Percentiles rank a stretch among this genome's conserved stretches.
Evolutionary conservation across 2,329 filamentous ascomycete genomes (phyloP).

Genomic region (Fusarium stilboides): DNA sequence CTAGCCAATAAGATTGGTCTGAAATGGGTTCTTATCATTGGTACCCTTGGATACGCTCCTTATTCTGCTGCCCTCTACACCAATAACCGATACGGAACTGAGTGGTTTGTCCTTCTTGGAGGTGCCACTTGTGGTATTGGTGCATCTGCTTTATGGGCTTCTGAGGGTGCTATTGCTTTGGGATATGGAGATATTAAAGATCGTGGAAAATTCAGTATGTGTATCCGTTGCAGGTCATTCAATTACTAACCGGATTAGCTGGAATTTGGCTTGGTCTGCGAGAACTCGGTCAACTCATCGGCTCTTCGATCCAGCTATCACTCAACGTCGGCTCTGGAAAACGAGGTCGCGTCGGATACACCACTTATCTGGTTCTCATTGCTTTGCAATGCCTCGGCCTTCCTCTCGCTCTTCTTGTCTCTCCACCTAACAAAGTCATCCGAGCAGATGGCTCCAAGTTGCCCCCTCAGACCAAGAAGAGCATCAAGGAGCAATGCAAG

Average conservation of each 20-base stretch:
- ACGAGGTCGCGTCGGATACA: conserved; percentile 47
- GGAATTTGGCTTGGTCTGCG: conserved; percentile 69
- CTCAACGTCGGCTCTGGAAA: conserved; percentile 62
- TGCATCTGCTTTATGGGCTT: conserved; percentile 66
- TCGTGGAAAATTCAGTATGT: conserved; percentile 59
- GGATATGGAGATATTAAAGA: conserved; percentile 65
- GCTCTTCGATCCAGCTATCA: conserved; percentile 65
- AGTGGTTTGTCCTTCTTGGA: conserved; percentile 67
- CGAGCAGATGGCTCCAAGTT: conserved; percentile 41
- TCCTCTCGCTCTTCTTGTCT: conserved; percentile 43
- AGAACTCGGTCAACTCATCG: conserved; percentile 68
- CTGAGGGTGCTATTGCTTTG: conserved; percentile 65
- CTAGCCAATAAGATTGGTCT: conserved; percentile 66
- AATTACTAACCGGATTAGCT: conserved; percentile 47
- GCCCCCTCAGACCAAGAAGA: conserved; percentile 31
- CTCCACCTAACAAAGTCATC: conserved; percentile 45
- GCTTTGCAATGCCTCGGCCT: conserved; percentile 47
- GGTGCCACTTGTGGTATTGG: conserved; percentile 65
- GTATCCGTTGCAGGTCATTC: rapidly evolving
- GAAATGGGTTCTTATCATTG: conserved; percentile 61
- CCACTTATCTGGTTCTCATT: conserved; percentile 48
- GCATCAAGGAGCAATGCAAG: conserved; percentile 32
- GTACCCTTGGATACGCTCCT: conserved; percentile 64
- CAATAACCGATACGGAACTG: conserved; percentile 66
- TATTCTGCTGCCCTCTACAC: conserved; percentile 65